phyloP scores from a whole-genome alignment of 768 basidiomycete genomes.

The Mrakia hoshinonis region DNA sequence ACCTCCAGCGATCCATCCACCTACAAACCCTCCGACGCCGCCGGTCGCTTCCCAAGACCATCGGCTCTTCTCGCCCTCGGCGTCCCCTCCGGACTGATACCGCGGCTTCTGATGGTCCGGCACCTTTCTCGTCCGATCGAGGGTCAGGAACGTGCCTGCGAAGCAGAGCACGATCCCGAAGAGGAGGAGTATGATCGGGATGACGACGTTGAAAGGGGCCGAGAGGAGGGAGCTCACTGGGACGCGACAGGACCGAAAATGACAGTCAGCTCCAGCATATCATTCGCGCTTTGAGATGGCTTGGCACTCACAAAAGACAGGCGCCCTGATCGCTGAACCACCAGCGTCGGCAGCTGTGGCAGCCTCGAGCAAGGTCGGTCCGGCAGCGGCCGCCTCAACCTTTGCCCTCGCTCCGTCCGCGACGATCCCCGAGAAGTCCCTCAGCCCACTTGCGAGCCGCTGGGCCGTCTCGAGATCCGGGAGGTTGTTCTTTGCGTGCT shows the following conservation, averaged over 20 bases:
- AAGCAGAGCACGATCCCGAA: neutral
- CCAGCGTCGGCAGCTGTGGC: neutral
- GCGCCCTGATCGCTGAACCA: neutral
- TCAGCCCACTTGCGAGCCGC: neutral
- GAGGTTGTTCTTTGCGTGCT: no score
- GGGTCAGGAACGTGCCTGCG: neutral
- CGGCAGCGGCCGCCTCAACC: neutral
- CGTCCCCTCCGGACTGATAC: neutral
- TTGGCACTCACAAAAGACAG: neutral
- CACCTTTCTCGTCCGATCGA: neutral
- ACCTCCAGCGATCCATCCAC: neutral
- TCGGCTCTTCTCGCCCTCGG: neutral
- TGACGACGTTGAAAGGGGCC: neutral
- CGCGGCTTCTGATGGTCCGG: neutral
- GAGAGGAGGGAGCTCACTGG: constrained; percentile 5
- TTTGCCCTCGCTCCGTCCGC: no score
- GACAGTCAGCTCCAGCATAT: neutral
- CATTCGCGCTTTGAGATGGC: neutral
- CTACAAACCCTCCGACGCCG: neutral
- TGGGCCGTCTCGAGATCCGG: no score
- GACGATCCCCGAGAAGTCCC: no score
- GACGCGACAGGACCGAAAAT: neutral
- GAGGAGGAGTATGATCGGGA: neutral
- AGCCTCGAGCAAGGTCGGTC: no score
- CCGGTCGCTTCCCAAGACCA: neutral